A percentile compares a stretch with the other conserved stretches of the same genome.
These are phyloP conservation scores for Komagataella pseudopastoris DNA, from an alignment of 805 yeast species.

Conservation along the genomic window DNA sequence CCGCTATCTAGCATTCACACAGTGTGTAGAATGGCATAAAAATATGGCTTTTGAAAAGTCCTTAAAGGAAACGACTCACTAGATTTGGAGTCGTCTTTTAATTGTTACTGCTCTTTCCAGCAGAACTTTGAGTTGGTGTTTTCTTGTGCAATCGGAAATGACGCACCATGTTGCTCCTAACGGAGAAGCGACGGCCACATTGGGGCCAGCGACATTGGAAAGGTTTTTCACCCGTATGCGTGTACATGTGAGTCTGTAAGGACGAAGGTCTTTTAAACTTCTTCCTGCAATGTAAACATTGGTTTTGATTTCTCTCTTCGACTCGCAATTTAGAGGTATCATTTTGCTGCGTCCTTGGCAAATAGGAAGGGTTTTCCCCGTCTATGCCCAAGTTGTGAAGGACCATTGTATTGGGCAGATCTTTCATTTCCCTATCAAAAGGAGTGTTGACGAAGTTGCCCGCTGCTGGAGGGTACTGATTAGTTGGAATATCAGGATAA, in stretches of 20 bases:
- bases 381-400: background rate
- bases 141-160: slow-evolving; percentile 53
- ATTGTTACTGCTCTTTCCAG: background rate
- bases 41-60: too few relatives aligned
- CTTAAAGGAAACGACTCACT: too few relatives aligned
- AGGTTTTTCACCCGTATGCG: slow-evolving; percentile 77
- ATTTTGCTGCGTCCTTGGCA: background rate
- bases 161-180: slow-evolving; percentile 70
- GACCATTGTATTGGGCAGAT: background rate
- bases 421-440: background rate
- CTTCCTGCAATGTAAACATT: slow-evolving; percentile 37
- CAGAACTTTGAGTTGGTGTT: background rate
- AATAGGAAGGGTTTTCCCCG: background rate
- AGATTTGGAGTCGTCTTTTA: background rate
- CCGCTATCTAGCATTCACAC: background rate
- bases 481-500: background rate
- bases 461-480: background rate
- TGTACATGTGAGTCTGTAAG: slow-evolving; percentile 62
- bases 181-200: slow-evolving; percentile 60
- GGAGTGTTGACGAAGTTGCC: background rate
- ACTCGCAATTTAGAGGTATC: background rate
- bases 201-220: slow-evolving; percentile 46
- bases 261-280: slow-evolving; percentile 77
- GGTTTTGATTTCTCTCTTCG: background rate
- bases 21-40: background rate